Evolutionary conservation across 1,284 basidiomycete genomes (phyloP).

Genomic region (Ganoderma lucidum): DNA sequence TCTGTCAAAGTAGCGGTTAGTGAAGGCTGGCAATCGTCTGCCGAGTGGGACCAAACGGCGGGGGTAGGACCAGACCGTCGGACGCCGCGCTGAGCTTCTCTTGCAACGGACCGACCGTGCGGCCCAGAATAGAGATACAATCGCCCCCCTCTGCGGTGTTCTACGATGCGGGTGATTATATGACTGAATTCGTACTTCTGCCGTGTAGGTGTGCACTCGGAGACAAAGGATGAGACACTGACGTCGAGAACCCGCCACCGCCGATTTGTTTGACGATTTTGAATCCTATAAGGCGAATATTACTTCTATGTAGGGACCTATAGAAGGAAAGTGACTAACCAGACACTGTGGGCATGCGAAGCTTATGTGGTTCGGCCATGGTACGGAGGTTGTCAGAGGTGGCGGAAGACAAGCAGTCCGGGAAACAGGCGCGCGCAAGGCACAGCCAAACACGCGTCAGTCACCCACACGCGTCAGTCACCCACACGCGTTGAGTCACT

Average conservation of each 20-base stretch:
- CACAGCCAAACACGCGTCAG: constrained; percentile 8
- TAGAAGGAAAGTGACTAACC: neutral
- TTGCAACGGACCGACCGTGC: too few species aligned
- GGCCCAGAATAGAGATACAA: too few species aligned
- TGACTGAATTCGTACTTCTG: too few species aligned
- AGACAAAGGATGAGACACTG: constrained; percentile 31
- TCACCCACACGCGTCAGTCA: constrained; percentile 13
- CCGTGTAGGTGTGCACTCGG: too few species aligned
- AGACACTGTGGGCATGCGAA: constrained; percentile 21
- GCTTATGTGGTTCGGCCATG: constrained; percentile 18
- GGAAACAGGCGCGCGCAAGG: constrained; percentile 5
- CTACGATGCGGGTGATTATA: too few species aligned
- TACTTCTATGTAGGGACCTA: neutral
- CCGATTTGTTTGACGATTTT: constrained; percentile 80
- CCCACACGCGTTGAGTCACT: constrained; percentile 13
- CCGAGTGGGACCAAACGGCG: neutral
- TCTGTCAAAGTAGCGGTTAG: constrained; percentile 47
- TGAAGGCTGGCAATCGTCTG: neutral
- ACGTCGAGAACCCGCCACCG: constrained; percentile 88
- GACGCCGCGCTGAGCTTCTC: too few species aligned
- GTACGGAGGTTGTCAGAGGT: neutral
- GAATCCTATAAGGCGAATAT: constrained; percentile 56
- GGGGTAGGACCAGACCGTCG: too few species aligned
- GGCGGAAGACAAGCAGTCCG: neutral
- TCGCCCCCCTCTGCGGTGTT: too few species aligned